A percentile compares a stretch with the other conserved stretches of the same genome.
Evolutionary conservation across 2,329 filamentous ascomycete species (phyloP).

Genomic region (Bipolaris victoriae): DNA sequence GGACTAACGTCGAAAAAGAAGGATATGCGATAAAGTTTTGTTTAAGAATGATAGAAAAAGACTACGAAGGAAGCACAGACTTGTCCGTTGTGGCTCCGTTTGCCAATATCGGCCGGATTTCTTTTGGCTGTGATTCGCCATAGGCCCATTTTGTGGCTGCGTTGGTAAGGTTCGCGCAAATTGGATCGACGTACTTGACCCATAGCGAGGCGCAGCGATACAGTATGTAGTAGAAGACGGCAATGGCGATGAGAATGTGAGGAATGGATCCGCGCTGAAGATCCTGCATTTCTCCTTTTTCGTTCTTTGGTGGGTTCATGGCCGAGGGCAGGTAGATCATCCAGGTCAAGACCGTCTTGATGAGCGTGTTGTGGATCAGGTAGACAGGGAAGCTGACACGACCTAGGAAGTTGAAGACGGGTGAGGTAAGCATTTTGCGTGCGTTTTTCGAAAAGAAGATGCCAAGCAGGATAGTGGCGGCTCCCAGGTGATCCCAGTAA

Average conservation of each 20-base stretch:
- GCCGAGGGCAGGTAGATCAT: slow-evolving; percentile 58
- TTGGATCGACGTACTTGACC: slow-evolving; percentile 45
- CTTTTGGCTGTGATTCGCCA: slow-evolving; percentile 30
- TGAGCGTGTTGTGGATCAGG: slow-evolving; percentile 66
- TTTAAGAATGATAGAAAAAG: no score
- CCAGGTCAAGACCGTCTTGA: slow-evolving; percentile 66
- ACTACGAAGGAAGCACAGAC: slow-evolving; percentile 32
- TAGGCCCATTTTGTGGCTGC: slow-evolving; percentile 43
- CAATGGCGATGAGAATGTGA: slow-evolving; percentile 44
- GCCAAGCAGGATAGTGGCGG: slow-evolving; percentile 57
- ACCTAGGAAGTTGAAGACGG: slow-evolving; percentile 66
- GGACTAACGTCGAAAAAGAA: not conserved
- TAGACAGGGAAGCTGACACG: slow-evolving; percentile 70
- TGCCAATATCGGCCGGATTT: slow-evolving; percentile 29
- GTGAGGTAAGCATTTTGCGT: slow-evolving; percentile 61
- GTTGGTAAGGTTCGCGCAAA: slow-evolving; percentile 43
- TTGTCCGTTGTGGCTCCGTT: slow-evolving; percentile 26
- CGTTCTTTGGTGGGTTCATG: slow-evolving; percentile 46
- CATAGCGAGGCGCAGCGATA: slow-evolving; percentile 44
- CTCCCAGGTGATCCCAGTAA: slow-evolving; percentile 58
- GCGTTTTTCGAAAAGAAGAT: slow-evolving; percentile 60
- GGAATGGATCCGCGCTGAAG: slow-evolving; percentile 40
- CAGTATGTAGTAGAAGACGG: slow-evolving; percentile 45
- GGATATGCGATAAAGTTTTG: not conserved
- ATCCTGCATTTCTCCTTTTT: slow-evolving; percentile 46